These are phyloP conservation scores for Echites panduratus DNA, from an alignment of 257 asterid species.

Conservation along the genomic window DNA sequence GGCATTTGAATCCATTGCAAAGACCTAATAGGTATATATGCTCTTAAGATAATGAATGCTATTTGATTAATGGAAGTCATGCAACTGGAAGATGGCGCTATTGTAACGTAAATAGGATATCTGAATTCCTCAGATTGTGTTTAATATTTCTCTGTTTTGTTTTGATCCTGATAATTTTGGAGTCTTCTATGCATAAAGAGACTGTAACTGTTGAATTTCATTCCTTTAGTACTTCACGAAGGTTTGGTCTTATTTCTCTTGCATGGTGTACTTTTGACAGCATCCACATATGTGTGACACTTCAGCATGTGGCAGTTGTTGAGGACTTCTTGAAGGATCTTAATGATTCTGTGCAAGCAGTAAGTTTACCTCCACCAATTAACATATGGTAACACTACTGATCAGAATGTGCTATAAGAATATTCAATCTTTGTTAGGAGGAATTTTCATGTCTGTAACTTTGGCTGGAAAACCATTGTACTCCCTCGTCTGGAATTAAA, in stretches of 20 bases:
- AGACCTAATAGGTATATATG: constrained; percentile 79
- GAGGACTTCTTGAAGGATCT: constrained; percentile 77
- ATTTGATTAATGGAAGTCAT: neutral
- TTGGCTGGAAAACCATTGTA: neutral
- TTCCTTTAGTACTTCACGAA: neutral
- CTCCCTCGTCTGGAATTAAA: too few relatives aligned
- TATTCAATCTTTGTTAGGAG: neutral
- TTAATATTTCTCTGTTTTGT: neutral
- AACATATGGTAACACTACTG: neutral
- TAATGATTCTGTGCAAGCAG: constrained; percentile 57
- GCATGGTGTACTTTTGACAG: constrained; percentile 35
- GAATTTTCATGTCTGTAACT: neutral
- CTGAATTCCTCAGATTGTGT: too few relatives aligned
- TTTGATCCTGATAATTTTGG: neutral
- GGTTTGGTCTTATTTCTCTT: constrained; percentile 9
- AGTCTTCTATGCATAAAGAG: neutral
- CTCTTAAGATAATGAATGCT: neutral
- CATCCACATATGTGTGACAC: constrained; percentile 94
- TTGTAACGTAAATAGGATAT: neutral
- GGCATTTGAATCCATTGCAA: constrained; percentile 97
- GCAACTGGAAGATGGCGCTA: neutral
- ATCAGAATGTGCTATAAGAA: neutral
- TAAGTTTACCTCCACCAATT: constrained; percentile 31
- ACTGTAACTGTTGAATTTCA: neutral
- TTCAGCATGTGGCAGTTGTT: constrained; percentile 69